These are phyloP conservation scores for Globisporangium ultimum DNA, from an alignment of 352 stramenopile genomes.

Conservation along the genomic window DNA sequence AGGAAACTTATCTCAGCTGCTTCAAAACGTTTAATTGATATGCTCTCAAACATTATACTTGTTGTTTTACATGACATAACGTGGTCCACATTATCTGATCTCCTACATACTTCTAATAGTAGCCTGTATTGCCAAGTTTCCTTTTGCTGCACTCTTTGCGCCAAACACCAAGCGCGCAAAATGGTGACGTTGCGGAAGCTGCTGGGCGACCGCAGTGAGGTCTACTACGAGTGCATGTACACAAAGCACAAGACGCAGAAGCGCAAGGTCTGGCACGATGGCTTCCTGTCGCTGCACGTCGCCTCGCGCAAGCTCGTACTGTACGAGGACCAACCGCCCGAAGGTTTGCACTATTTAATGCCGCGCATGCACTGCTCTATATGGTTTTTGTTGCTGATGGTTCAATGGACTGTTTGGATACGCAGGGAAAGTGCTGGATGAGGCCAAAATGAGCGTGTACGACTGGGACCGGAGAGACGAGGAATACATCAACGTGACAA, in stretches of 20 bases:
- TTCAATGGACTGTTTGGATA: neutral
- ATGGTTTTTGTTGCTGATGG: neutral
- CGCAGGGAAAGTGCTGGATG: conserved; percentile 50
- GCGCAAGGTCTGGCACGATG: conserved; percentile 77
- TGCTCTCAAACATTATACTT: no score
- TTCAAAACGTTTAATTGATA: no score
- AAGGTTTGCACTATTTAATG: conserved; percentile 22
- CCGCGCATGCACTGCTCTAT: neutral
- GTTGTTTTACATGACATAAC: neutral
- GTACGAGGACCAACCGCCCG: conserved; percentile 43
- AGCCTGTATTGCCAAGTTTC: no score
- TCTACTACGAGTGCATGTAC: conserved; percentile 79
- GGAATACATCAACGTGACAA: conserved; percentile 48
- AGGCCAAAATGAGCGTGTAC: conserved; percentile 40
- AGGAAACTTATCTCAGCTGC: no score
- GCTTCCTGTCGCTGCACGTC: conserved; percentile 55
- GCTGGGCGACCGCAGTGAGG: conserved; percentile 40
- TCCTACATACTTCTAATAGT: neutral
- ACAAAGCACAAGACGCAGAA: conserved; percentile 89
- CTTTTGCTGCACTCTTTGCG: neutral
- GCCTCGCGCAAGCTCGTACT: conserved; percentile 56
- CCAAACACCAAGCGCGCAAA: neutral
- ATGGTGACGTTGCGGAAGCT: conserved; percentile 63
- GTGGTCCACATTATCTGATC: neutral
- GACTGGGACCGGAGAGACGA: conserved; percentile 68